Percentiles rank a stretch among this genome's conserved stretches.
Conservation (phyloP, 495 filamentous ascomycete genomes). For the Pyronema domesticum region DNA sequence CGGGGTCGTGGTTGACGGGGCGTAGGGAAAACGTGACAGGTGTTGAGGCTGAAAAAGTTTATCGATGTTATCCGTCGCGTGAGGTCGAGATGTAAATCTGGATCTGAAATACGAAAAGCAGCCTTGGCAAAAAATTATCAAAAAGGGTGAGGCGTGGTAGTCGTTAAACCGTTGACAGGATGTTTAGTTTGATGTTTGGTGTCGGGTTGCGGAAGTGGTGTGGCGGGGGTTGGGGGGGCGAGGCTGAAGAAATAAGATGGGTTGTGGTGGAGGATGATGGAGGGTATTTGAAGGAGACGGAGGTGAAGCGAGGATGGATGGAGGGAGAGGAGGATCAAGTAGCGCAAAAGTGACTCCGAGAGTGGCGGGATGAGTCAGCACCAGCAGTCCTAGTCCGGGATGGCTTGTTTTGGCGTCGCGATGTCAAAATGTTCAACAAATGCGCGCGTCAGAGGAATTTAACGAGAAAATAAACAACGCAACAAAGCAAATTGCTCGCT, state of each 20-base stretch:
- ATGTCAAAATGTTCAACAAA: neutral
- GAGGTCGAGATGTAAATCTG: neutral
- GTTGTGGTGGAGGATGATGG: neutral
- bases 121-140: neutral
- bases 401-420: neutral
- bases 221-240: constrained; percentile 1
- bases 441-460: neutral
- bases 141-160: neutral
- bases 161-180: neutral
- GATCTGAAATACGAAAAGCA: neutral
- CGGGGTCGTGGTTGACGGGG: neutral
- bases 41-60: constrained; percentile 6
- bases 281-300: constrained; percentile 5
- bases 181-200: neutral
- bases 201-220: constrained; percentile 6
- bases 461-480: neutral
- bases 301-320: constrained; percentile 7
- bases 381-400: neutral
- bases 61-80: constrained; percentile 2
- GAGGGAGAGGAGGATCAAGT: constrained; percentile 15
- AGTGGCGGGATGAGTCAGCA: constrained; percentile 5
- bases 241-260: constrained; percentile 1
- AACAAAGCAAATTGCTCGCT: constrained; percentile 22
- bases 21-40: neutral
- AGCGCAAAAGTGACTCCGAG: neutral